Conservation (phyloP, 116 monocot genomes). For the Trichopus zeylanicus region DNA sequence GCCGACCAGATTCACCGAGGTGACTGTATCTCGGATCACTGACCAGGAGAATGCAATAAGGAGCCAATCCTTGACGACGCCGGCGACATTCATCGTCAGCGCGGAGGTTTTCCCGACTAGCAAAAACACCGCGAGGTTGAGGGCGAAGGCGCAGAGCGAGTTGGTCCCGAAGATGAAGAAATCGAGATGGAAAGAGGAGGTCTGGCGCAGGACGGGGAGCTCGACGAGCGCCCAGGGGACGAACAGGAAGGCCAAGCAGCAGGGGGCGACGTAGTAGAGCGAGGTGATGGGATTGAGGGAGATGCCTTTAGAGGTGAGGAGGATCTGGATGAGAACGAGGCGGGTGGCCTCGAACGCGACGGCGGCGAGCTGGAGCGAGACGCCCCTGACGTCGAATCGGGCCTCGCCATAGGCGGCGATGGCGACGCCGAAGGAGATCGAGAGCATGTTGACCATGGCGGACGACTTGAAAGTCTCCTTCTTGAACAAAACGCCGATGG, state of each 20-base stretch:
- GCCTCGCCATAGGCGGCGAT: slow-evolving; percentile 82
- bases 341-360: slow-evolving; percentile 66
- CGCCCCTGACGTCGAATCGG: slow-evolving; percentile 48
- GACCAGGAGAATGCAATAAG: slow-evolving; percentile 86
- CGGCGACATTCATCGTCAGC: slow-evolving; percentile 75
- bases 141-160: slow-evolving; percentile 55
- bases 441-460: slow-evolving; percentile 60
- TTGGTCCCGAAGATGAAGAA: slow-evolving; percentile 48
- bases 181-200: slow-evolving; percentile 34
- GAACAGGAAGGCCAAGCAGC: slow-evolving; percentile 46
- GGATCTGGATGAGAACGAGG: slow-evolving; percentile 63
- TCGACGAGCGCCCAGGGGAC: slow-evolving; percentile 57
- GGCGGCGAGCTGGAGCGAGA: slow-evolving; percentile 53
- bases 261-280: slow-evolving; percentile 68
- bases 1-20: slow-evolving; percentile 57
- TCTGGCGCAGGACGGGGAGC: slow-evolving; percentile 33
- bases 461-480: slow-evolving; percentile 44
- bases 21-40: slow-evolving; percentile 66
- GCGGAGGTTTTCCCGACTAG: slow-evolving; percentile 70
- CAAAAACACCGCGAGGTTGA: slow-evolving; percentile 67
- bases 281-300: slow-evolving; percentile 57
- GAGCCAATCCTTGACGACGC: slow-evolving; percentile 81
- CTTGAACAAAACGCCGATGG: slow-evolving; percentile 54
- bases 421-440: slow-evolving; percentile 74
- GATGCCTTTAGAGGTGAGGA: slow-evolving; percentile 60